Base-by-base conservation (phyloP, 306 rosid species). In the Sophora flavescens region DNA sequence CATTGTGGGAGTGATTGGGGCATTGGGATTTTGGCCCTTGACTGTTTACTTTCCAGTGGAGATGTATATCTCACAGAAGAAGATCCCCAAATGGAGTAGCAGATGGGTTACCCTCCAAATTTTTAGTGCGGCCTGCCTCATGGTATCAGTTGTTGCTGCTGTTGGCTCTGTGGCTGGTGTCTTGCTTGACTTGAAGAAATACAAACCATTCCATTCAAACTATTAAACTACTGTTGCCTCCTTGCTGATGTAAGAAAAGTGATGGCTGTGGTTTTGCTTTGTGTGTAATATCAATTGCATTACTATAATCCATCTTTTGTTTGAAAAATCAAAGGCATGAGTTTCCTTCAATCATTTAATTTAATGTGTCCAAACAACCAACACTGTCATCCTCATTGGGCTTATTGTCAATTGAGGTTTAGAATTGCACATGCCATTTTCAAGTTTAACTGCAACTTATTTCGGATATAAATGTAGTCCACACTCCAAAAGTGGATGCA, bases 21-120 rank as follows among this genome's bases (percentile, higher is more conserved):
- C 98, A 26, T 41, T 90, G 62, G 93, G 93, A 18, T 90, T 90
- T 79, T 93, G 96, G 96, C 97, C 97, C 15, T 81, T 90, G 15
- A 89, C 92, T 0, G 96, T 92, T 1, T 88, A 86, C 74, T 88
- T 92, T 73, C 97, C 97, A 0, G 89, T 93, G 74, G 86, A 85
- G 82, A 93, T 93, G 96, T 89, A 93, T 61, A 86, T 90, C 28
- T 65, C 77, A 7, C 93, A 90, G 80, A 93, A 77, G 94, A 90
- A 63, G 63, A 85, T 93, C 22, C 85, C 85, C 14, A 93, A 82
- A 54, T 93, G 98, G 98, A 89, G 91, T 85, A 77, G 78, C 42
- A 86, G 58, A 83, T 93, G 96, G 98, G 33, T 90, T 9, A 63
- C 85, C 51, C 86, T 93, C 28, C 87, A 89, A 62, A 63, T 83